phyloP scores from a whole-genome alignment of 164 flowering plant genomes.

The Vitis riparia region DNA sequence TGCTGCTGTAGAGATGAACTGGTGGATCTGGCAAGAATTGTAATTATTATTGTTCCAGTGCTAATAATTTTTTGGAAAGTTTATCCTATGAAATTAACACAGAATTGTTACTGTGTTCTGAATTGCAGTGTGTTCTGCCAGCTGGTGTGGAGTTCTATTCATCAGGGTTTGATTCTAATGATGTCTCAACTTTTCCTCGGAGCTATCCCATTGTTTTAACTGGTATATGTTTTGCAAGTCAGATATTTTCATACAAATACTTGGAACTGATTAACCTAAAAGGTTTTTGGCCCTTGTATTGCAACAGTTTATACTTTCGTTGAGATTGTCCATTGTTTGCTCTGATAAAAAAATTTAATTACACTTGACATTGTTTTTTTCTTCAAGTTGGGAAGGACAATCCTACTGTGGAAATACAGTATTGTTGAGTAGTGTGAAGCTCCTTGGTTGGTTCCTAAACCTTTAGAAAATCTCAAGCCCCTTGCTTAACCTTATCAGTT shows the following conservation, averaged over 20 bases:
- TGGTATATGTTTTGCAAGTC: conserved; percentile 38
- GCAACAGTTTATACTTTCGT: neutral
- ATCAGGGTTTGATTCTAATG: conserved; percentile 65
- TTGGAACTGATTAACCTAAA: no score
- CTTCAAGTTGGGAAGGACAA: neutral
- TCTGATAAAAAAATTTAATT: neutral
- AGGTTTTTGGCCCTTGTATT: neutral
- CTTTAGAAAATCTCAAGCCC: no score
- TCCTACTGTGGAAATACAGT: neutral
- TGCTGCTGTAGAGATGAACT: neutral
- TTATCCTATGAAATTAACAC: neutral
- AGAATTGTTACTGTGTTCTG: neutral
- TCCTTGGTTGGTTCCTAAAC: no score
- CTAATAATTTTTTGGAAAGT: neutral
- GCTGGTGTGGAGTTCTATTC: conserved; percentile 88
- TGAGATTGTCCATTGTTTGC: neutral
- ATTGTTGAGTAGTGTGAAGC: no score
- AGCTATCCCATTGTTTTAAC: conserved; percentile 96
- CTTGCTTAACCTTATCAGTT: no score
- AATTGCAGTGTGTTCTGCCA: conserved; percentile 85
- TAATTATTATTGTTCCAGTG: neutral
- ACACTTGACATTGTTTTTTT: neutral
- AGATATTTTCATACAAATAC: no score
- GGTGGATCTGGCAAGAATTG: neutral
- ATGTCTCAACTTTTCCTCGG: conserved; percentile 65